Evolutionary conservation across 352 stramenopile species (phyloP).

Genomic region (Pythium myriotylum): DNA sequence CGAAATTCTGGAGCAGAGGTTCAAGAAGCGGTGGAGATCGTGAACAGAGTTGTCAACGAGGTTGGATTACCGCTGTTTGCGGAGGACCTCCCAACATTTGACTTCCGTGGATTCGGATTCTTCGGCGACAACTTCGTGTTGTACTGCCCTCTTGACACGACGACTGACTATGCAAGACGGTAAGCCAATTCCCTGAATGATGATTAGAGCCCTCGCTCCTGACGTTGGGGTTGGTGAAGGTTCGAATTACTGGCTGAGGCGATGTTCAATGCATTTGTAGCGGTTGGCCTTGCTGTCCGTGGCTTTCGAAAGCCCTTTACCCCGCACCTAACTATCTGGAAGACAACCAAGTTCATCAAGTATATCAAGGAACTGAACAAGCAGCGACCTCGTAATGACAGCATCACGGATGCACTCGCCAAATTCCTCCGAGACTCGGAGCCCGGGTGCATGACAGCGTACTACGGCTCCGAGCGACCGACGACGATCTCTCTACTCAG

Average conservation of each 20-base stretch:
- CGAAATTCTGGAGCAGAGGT: not conserved
- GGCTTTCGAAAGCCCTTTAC: slow-evolving; percentile 35
- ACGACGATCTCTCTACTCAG: slow-evolving; percentile 31
- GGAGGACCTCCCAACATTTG: not conserved
- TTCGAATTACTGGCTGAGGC: slow-evolving; percentile 33
- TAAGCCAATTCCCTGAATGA: not conserved
- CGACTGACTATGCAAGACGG: not conserved
- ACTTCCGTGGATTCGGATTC: slow-evolving; percentile 30
- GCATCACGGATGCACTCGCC: not conserved
- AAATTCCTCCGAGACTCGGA: not conserved
- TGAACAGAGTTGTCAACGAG: not conserved
- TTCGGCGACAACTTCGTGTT: slow-evolving; percentile 46
- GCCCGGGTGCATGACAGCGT: not conserved
- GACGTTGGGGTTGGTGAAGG: slow-evolving; percentile 11
- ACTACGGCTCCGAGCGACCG: slow-evolving; percentile 24
- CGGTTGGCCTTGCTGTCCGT: slow-evolving; percentile 34
- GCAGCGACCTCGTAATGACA: not conserved
- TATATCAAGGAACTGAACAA: slow-evolving; percentile 34
- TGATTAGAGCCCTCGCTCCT: not conserved
- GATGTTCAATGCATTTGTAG: slow-evolving; percentile 30
- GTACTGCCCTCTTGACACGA: slow-evolving; percentile 21
- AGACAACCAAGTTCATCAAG: slow-evolving; percentile 33
- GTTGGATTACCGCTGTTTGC: not conserved
- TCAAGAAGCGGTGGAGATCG: slow-evolving; percentile 8
- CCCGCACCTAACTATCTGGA: slow-evolving; percentile 55